Conservation (phyloP, 2,329 filamentous ascomycete species). For the Colletotrichum sp. region DNA sequence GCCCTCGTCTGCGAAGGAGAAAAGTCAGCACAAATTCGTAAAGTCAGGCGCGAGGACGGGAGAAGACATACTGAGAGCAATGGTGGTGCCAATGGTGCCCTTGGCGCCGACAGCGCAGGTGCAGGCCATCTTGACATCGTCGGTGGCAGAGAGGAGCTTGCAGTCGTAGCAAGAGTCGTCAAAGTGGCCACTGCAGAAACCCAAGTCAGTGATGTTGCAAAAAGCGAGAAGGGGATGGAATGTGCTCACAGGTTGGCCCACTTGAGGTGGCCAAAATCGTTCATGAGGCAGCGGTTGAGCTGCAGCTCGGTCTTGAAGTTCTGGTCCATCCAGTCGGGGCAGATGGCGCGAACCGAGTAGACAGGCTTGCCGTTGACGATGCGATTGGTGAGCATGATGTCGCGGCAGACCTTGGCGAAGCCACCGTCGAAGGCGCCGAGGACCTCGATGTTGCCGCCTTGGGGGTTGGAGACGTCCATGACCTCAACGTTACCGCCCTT, state of each 20-base stretch:
- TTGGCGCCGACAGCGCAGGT: not conserved
- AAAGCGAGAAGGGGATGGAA: not conserved
- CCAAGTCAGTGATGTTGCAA: not conserved
- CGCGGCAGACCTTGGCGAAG: not conserved
- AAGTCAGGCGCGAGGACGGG: accelerated
- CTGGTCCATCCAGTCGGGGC: not conserved
- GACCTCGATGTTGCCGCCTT: not conserved
- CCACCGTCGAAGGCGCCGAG: not conserved
- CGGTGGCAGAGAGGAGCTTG: not conserved
- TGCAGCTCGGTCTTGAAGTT: constrained; percentile 4
- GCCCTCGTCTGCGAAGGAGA: not conserved
- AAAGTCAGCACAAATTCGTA: not conserved
- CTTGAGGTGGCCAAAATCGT: constrained; percentile 6
- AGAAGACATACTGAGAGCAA: not conserved
- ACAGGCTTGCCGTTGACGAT: not conserved
- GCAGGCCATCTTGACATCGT: not conserved
- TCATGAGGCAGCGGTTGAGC: constrained; percentile 18
- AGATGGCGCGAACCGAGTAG: constrained; percentile 9
- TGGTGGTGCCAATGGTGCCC: not conserved
- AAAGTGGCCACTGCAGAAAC: not conserved
- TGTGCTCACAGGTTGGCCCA: constrained; percentile 5
- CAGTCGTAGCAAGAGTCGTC: constrained; percentile 9
- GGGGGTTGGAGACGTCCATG: not conserved
- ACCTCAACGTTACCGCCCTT: not conserved
- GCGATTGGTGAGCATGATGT: not conserved